A percentile compares a stretch with the other conserved stretches of the same genome.
Conservation (phyloP, 176 grass and related monocot species). For the Juncus effusus region DNA sequence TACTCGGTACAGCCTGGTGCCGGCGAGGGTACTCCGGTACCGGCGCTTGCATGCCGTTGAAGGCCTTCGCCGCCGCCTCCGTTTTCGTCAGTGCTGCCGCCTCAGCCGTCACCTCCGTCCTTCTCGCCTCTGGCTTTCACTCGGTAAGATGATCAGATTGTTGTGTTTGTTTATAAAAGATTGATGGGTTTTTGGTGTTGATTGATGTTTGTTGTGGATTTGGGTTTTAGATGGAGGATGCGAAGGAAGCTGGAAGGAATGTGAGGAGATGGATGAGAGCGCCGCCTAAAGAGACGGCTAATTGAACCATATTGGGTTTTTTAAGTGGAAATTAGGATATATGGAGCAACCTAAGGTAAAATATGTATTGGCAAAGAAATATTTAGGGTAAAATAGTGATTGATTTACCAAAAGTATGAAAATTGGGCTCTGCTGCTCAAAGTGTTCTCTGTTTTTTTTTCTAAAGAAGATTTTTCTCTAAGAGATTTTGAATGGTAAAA, state of each 20-base stretch:
- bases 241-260: constrained; percentile 50
- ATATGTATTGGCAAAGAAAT: no score
- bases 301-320: not conserved
- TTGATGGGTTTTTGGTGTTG: not conserved
- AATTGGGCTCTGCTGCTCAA: not conserved
- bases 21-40: constrained; percentile 38
- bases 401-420: not conserved
- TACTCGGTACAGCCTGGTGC: constrained; percentile 46
- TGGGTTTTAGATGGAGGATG: constrained; percentile 49
- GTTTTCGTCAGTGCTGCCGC: constrained; percentile 55
- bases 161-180: not conserved
- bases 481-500: not conserved
- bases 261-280: constrained; percentile 62
- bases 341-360: no score
- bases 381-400: not conserved
- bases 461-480: not conserved
- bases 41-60: constrained; percentile 66
- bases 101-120: constrained; percentile 34
- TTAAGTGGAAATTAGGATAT: not conserved
- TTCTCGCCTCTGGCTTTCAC: constrained; percentile 49
- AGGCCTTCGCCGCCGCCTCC: constrained; percentile 59
- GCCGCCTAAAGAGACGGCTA: constrained; percentile 35
- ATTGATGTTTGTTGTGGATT: not conserved
- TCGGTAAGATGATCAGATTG: constrained; percentile 26
- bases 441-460: not conserved